Base-by-base conservation (phyloP, 78 protist genomes). In the Abeoforma whisleri region DNA sequence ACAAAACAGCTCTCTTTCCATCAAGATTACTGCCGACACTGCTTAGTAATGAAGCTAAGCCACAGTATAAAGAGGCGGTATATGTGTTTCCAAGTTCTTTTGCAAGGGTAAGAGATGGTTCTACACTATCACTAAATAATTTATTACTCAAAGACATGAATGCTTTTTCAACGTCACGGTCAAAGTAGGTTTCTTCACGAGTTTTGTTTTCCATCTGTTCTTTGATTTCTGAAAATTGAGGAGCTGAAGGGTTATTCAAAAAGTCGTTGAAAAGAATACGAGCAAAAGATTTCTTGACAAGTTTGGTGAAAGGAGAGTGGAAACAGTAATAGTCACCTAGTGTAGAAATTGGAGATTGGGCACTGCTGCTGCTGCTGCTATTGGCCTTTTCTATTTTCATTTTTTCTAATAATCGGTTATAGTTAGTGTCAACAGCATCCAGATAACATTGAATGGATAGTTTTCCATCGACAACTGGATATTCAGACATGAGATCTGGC, bases 281-380 rank as follows among this genome's bases (percentile, higher is more conserved):
- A n/a, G 91, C 92, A 83, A 90, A 82, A 34, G 95, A 87, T 83
- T 95, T 95, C 74, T 89, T 90, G n/a, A 97, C 97, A 31, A 94
- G 94, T 88, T 95, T 95, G 91, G 89, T 87, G 91, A 86, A 97
- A 35, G 99, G 99, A 28, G 96, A 84, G 88, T 97, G 99, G 91
- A 95, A 93, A 72, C 88, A 76, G 23, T 81, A 80, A 81, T 79
- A 92, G 82, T 92, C 97, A 32, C 87, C 80, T 72, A 2, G 68
- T 48, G 73, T 23, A 94, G 62, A n/a, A 1, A 28, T 68, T 86
- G 86, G 39, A 40, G 12, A 25, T 57, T 48, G 33, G 12, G 32
- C 12, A 12, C 12, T 34, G 57, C 12, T 35, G 35, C 38, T 34
- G 76, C 38, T 72, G 32, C 12, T 12, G 76, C 76, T 12, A 35